Evolutionary conservation across 768 basidiomycete genomes (phyloP), one percentile per base, ranked within the genome.

Genomic region (Lactarius quietus): DNA sequence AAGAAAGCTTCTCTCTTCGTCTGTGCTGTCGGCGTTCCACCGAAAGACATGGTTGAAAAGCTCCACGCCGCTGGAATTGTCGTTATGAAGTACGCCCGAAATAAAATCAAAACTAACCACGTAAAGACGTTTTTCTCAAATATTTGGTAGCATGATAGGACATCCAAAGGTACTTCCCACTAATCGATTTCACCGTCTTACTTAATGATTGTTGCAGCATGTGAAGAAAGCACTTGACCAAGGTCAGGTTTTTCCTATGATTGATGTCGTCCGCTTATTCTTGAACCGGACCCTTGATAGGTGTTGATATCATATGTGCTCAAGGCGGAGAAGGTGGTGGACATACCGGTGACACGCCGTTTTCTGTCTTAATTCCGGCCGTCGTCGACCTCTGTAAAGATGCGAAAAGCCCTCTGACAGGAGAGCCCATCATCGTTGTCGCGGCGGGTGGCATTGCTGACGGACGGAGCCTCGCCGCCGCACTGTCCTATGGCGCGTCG

Each of bases 241-340:
- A 75, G 89, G 87, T 83, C 52, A 61, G 67, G 12, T 35, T 12
- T 57, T 39, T 23, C 18, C 28, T 26, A 26, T 51, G 10, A 18
- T 9, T 35, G n/a, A 41, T 20, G 14, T 15, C 18, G 1, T n/a
- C 36, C 28, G 17, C 52, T 59, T 7, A n/a, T 17, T 10, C n/a
- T 41, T 2, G 8, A 33, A 9, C 5, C 12, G 15, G 48, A 28
- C 29, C 0, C 23, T 31, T 3, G 61, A 31, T 31, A 82, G 91
- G 92, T n/a, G 91, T 93, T 18, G 93, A 95, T 70, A 85, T 95
- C 66, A 93, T 95, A 55, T 92, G 93, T 72, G 92, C 90, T 1
- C 92, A 92, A 74, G 90, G 89, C 38, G 91, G 90, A 20, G 92
- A 93, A 75, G 93, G 92, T 23, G 92, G 93, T 31, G 93, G 92